phyloP scores from a whole-genome alignment of 768 basidiomycete genomes.

The Coprinopsis cinerea region DNA sequence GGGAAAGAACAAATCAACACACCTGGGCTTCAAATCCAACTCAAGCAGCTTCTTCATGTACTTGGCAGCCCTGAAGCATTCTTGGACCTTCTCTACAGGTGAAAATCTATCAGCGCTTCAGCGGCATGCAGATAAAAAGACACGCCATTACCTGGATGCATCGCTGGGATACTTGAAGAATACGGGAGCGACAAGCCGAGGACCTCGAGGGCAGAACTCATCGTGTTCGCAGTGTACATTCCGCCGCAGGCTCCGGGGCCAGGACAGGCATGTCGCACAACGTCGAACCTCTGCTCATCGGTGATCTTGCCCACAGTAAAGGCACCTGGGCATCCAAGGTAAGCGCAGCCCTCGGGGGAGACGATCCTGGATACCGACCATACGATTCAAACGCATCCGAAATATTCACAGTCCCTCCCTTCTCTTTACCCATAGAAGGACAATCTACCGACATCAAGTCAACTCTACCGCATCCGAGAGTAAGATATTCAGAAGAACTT shows the following conservation, averaged over 20 bases:
- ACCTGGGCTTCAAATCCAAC: slow-evolving; percentile 79
- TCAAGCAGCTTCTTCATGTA: slow-evolving; percentile 73
- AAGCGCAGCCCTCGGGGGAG: too few relatives aligned
- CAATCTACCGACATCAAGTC: slow-evolving; percentile 50
- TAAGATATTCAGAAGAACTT: slow-evolving; percentile 18
- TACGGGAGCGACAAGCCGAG: slow-evolving; percentile 84
- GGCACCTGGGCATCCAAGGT: slow-evolving; percentile 44
- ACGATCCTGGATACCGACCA: slow-evolving; percentile 39
- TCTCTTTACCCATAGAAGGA: slow-evolving; percentile 67
- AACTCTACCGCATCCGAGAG: too few relatives aligned
- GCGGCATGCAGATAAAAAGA: background rate
- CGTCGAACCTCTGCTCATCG: slow-evolving; percentile 79
- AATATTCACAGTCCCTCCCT: slow-evolving; percentile 81
- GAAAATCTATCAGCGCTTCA: background rate
- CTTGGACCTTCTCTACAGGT: slow-evolving; percentile 80
- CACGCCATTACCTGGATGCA: slow-evolving; percentile 47
- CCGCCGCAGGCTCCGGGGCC: slow-evolving; percentile 83
- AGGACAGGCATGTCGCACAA: slow-evolving; percentile 81
- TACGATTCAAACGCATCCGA: slow-evolving; percentile 83
- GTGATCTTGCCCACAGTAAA: slow-evolving; percentile 70
- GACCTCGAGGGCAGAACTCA: slow-evolving; percentile 80
- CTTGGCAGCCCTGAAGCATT: slow-evolving; percentile 73
- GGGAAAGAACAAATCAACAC: slow-evolving; percentile 33
- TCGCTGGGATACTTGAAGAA: slow-evolving; percentile 73
- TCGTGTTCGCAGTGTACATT: slow-evolving; percentile 90